Conservation (phyloP, 2,329 filamentous ascomycete genomes). For the Peltaster fructicola region DNA sequence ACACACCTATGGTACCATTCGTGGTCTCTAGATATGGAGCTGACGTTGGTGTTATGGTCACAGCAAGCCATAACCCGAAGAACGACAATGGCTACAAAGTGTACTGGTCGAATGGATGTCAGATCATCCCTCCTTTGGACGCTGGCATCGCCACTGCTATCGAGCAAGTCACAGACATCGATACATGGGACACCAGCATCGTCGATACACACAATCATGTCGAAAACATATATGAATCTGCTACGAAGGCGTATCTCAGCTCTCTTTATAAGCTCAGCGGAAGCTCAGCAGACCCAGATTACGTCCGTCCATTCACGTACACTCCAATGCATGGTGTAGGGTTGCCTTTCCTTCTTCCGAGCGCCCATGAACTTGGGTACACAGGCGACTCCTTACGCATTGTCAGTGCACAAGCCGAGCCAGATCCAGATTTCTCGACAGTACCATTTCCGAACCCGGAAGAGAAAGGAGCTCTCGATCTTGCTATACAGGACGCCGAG, state of each 20-base stretch:
- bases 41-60: slow-evolving; percentile 46
- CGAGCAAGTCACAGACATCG: slow-evolving; percentile 34
- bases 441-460: slow-evolving; percentile 49
- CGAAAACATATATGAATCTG: slow-evolving; percentile 23
- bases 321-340: slow-evolving; percentile 42
- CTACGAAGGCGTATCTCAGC: slow-evolving; percentile 26
- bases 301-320: slow-evolving; percentile 29
- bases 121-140: slow-evolving; percentile 47
- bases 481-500: slow-evolving; percentile 39
- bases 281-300: slow-evolving; percentile 8
- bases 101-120: slow-evolving; percentile 46
- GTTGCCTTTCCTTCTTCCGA: slow-evolving; percentile 28
- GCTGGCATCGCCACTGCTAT: slow-evolving; percentile 40
- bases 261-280: slow-evolving; percentile 21
- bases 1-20: slow-evolving; percentile 47
- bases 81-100: slow-evolving; percentile 52
- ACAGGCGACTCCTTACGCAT: slow-evolving; percentile 23
- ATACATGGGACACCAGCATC: slow-evolving; percentile 28
- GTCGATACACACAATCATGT: slow-evolving; percentile 25
- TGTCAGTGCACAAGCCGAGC: slow-evolving; percentile 34
- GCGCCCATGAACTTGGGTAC: slow-evolving; percentile 19
- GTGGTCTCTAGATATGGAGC: slow-evolving; percentile 36
- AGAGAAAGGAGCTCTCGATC: slow-evolving; percentile 42
- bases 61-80: slow-evolving; percentile 47
- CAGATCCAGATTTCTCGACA: slow-evolving; percentile 46